Conservation (phyloP, 306 rosid genomes). For the Inga oerstediana region DNA sequence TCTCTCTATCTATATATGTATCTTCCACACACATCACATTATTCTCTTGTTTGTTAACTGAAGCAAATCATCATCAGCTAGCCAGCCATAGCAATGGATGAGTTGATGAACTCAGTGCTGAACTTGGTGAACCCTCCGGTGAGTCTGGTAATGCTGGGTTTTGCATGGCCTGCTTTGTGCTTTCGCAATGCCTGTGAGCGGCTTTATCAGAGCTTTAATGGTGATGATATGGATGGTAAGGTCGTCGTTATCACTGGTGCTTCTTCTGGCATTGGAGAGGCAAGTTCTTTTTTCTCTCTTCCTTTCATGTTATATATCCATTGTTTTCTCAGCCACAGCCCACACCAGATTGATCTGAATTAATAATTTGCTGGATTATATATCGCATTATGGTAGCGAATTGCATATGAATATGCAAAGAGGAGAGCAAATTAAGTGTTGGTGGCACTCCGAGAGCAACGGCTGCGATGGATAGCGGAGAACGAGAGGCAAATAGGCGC, state of each 20-base stretch:
- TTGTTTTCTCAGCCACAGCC: not conserved
- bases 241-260: conserved; percentile 93
- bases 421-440: conserved; percentile 72
- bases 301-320: not conserved
- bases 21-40: not conserved
- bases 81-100: conserved; percentile 35
- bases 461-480: conserved; percentile 67
- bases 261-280: conserved; percentile 96
- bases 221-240: conserved; percentile 63
- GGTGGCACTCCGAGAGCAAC: conserved; percentile 77
- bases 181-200: conserved; percentile 74
- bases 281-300: not conserved
- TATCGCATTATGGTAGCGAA: conserved; percentile 56
- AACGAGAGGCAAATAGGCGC: conserved; percentile 76
- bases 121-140: conserved; percentile 78
- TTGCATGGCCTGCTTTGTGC: conserved; percentile 83
- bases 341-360: not conserved
- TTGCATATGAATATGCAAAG: conserved; percentile 85
- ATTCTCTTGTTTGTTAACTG: not conserved
- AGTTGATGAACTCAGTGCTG: conserved; percentile 55
- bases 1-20: not conserved
- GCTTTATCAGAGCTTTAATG: conserved; percentile 48
- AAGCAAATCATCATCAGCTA: not conserved
- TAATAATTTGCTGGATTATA: not conserved
- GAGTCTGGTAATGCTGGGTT: conserved; percentile 66